Evolutionary conservation across 2,329 filamentous ascomycete species (phyloP).

Genomic region (Nectriaceae sp.): DNA sequence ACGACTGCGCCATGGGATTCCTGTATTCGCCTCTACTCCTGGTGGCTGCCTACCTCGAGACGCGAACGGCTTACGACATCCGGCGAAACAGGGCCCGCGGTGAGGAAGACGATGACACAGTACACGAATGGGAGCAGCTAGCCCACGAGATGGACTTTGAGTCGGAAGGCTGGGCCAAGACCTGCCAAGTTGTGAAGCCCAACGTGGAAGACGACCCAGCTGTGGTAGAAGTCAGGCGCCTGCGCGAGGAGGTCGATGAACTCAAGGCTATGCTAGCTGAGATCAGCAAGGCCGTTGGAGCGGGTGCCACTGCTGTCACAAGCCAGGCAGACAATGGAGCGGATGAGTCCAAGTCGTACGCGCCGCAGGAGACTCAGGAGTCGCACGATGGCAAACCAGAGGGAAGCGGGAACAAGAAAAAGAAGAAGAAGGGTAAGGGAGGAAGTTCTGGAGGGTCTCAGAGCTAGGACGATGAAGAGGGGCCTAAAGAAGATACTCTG

Average conservation of each 20-base stretch:
- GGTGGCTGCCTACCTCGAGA: conserved; percentile 74
- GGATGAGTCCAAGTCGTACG: not conserved
- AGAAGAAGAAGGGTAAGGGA: conserved; percentile 28
- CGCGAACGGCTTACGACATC: conserved; percentile 65
- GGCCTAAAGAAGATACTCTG: no score
- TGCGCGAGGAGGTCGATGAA: conserved; percentile 59
- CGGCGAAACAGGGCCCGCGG: conserved; percentile 73
- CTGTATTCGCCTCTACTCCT: conserved; percentile 85
- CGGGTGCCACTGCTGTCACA: not conserved
- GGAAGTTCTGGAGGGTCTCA: conserved; percentile 13
- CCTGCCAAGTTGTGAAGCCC: conserved; percentile 72
- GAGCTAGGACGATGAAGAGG: conserved; percentile 1
- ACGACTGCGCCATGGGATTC: conserved; percentile 83
- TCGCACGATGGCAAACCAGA: not conserved
- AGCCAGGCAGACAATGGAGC: not conserved
- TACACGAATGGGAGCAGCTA: conserved; percentile 94
- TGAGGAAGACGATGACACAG: conserved; percentile 84
- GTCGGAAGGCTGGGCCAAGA: conserved; percentile 81
- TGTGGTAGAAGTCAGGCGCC: conserved; percentile 66
- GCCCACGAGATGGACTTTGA: conserved; percentile 74
- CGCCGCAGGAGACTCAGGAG: not conserved
- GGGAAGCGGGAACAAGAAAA: conserved; percentile 25
- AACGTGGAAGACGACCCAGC: conserved; percentile 80
- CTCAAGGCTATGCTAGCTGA: conserved; percentile 52
- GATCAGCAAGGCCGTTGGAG: conserved; percentile 28